Evolutionary conservation across 2,329 filamentous ascomycete genomes (phyloP).

Genomic region (Alternaria triticina): DNA sequence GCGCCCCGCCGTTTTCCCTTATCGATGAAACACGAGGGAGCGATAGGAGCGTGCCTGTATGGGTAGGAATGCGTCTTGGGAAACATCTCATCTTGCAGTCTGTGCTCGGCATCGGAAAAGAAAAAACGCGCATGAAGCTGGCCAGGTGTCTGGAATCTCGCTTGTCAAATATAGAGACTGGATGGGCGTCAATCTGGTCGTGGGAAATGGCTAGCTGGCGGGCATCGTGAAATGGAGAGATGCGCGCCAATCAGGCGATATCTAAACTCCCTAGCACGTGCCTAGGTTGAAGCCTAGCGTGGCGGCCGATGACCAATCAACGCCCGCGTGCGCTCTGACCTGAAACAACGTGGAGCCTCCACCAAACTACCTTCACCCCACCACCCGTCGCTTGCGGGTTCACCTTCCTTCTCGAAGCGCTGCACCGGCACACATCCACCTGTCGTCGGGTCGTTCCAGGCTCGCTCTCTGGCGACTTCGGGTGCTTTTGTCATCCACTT

Average conservation of each 20-base stretch:
- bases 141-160: constrained; percentile 18
- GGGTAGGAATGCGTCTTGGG: background rate
- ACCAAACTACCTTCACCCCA: constrained; percentile 29
- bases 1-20: constrained; percentile 6
- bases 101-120: background rate
- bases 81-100: constrained; percentile 5
- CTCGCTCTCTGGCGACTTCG: constrained; percentile 4
- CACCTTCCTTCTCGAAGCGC: constrained; percentile 35
- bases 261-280: background rate
- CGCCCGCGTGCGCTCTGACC: constrained; percentile 9
- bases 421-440: constrained; percentile 34
- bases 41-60: background rate
- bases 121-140: constrained; percentile 3
- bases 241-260: constrained; percentile 35
- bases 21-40: constrained; percentile 11
- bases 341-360: constrained; percentile 29
- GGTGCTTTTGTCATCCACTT: too few relatives aligned
- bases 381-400: constrained; percentile 18
- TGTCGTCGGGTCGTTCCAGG: constrained; percentile 39
- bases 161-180: constrained; percentile 30
- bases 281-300: constrained; percentile 11
- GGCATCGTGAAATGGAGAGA: constrained; percentile 15
- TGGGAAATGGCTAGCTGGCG: background rate
- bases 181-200: constrained; percentile 33
- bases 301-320: constrained; percentile 28